Conservation (phyloP, 2,329 filamentous ascomycete species). For the Mollisia scopiformis region DNA sequence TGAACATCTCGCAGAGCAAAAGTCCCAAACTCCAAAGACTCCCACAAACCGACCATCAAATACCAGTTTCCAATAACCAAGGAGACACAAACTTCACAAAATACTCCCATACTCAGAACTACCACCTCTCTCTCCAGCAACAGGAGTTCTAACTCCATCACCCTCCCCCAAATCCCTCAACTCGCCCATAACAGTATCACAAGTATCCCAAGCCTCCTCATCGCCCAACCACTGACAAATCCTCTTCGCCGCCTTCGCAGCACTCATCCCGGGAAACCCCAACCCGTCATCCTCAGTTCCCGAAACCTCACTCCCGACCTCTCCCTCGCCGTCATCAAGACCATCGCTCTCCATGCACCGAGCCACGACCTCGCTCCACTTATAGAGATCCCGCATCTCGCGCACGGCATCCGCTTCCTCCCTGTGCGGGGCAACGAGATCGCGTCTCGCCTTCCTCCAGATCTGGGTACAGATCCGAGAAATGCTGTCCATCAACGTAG, state of each 20-base stretch:
- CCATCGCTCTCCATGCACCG: conserved; percentile 15
- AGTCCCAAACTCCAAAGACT: background rate
- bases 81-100: background rate
- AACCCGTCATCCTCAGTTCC: background rate
- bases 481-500: conserved; percentile 30
- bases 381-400: conserved; percentile 25
- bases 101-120: background rate
- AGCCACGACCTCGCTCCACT: conserved; percentile 23
- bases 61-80: no score
- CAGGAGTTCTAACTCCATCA: background rate
- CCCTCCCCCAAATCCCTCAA: conserved; percentile 14
- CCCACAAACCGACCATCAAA: background rate
- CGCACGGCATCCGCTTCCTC: conserved; percentile 21
- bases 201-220: conserved; percentile 12
- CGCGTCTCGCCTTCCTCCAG: conserved; percentile 27
- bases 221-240: conserved; percentile 24
- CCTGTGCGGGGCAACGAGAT: conserved; percentile 25
- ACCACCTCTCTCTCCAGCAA: background rate
- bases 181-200: conserved; percentile 11
- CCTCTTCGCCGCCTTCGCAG: conserved; percentile 15
- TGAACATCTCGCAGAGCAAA: no score
- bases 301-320: background rate
- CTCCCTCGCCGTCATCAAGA: background rate
- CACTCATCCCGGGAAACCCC: background rate
- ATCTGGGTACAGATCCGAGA: conserved; percentile 22